phyloP scores from a whole-genome alignment of 192 early-diverging fungal species.

The Backusella macrospora region DNA sequence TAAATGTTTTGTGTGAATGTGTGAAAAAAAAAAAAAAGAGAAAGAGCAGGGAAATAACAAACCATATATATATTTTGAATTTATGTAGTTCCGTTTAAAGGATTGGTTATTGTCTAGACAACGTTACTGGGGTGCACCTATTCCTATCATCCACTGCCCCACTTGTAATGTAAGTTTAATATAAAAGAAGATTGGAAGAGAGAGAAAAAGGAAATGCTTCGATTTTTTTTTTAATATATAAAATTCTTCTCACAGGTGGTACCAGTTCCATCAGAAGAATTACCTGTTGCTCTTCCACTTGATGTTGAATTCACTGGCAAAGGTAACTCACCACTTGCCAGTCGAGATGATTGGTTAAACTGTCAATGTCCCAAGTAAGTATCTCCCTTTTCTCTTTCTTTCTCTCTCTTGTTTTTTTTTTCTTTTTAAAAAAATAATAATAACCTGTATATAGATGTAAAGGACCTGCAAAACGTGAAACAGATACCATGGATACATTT shows the following conservation, averaged over 20 bases:
- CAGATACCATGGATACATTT: conserved; percentile 98
- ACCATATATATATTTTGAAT: neutral
- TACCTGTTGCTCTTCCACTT: conserved; percentile 76
- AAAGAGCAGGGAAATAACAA: no score
- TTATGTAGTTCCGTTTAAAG: conserved; percentile 70
- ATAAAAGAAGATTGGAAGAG: neutral
- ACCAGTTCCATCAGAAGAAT: conserved; percentile 77
- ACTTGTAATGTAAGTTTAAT: conserved; percentile 61
- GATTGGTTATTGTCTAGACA: conserved; percentile 98
- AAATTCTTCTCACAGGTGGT: conserved; percentile 49
- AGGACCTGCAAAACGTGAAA: conserved; percentile 74
- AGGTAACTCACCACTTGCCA: conserved; percentile 72
- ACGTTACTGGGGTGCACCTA: conserved; percentile 96
- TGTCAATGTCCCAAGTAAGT: conserved; percentile 77
- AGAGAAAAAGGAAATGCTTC: no score
- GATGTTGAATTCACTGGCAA: conserved; percentile 61
- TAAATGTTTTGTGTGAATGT: neutral
- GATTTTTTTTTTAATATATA: conserved; percentile 27
- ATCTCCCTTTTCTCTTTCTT: neutral
- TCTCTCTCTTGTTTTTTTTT: no score
- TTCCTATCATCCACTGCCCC: conserved; percentile 90
- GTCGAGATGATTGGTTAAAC: conserved; percentile 66
- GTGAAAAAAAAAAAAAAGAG: neutral
- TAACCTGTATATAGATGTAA: conserved; percentile 60
- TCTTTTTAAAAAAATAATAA: neutral